phyloP scores from a whole-genome alignment of 176 grass and related monocot species.

The Leersia perrieri region DNA sequence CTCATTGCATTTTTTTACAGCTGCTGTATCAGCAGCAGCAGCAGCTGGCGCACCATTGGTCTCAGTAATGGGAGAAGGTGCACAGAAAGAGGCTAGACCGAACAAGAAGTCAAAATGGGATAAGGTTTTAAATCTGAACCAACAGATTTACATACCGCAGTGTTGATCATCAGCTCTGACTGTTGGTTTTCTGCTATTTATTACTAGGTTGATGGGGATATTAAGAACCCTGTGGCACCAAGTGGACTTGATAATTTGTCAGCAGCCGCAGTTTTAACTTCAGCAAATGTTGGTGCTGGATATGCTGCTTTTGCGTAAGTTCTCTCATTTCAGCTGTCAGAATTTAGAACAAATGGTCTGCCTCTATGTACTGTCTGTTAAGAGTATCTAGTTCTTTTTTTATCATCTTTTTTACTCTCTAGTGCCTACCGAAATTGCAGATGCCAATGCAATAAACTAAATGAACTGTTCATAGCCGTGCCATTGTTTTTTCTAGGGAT shows the following conservation, averaged over 20 bases:
- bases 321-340: conserved; percentile 10
- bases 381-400: background rate
- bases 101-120: conserved; percentile 99
- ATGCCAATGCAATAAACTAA: background rate
- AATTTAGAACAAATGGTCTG: background rate
- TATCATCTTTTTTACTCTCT: background rate
- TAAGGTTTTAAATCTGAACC: conserved; percentile 59
- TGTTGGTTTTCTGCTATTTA: conserved; percentile 31
- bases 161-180: conserved; percentile 23
- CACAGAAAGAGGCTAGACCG: conserved; percentile 61
- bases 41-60: conserved; percentile 27
- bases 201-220: conserved; percentile 75
- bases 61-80: conserved; percentile 39
- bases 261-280: conserved; percentile 44
- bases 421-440: background rate
- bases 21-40: conserved; percentile 37
- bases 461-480: background rate
- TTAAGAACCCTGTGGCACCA: conserved; percentile 45
- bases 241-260: conserved; percentile 57
- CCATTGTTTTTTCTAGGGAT: background rate
- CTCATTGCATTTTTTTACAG: conserved; percentile 18
- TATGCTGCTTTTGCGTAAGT: conserved; percentile 97
- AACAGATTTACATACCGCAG: background rate
- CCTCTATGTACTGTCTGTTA: background rate
- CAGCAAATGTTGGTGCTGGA: conserved; percentile 79